Base-by-base conservation (phyloP, 495 filamentous ascomycete genomes). In the Aspergillus olivimuriae region DNA sequence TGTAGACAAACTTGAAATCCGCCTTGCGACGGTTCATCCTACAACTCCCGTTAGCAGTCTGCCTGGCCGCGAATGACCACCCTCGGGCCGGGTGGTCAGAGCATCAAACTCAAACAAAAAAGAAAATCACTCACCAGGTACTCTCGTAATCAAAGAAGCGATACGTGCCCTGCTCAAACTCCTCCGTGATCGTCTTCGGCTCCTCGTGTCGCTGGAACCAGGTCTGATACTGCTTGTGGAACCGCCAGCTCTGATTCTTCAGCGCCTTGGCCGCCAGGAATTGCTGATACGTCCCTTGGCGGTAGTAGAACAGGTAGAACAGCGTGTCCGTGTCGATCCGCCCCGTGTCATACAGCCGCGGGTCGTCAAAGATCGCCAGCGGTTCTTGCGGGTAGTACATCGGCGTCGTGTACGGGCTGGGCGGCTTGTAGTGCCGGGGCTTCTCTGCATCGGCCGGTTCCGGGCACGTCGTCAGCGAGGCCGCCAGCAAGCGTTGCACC, bases 21-120 rank as follows among this genome's bases (percentile, higher is more conserved):
- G 86, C 89, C 75, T 98, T 98, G 56, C 92, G 74, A 48, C 92
- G 86, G 65, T 97, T 98, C 92, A 98, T 98, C 92, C 92, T 98
- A 59, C 52, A 32, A 18, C 33, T 48, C 38, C 30, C 14, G 16
- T 54, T 39, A 50, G 12, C 6, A 9, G 18, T 38, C 20, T 20
- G 35, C 35, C 19, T 38, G 15, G 8, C 6, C n/a, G n/a, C n/a
- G n/a, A n/a, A n/a, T n/a, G n/a, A n/a, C n/a, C n/a, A n/a, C n/a
- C n/a, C n/a, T n/a, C n/a, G n/a, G n/a, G n/a, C n/a, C n/a, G n/a
- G 24, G 24, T 28, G 24, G 24, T 11, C 24, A 28, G 24, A 28
- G 5, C 21, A 18, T 42, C 22, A 32, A 40, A 33, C 32, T 31
- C 19, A 39, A 40, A 37, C 34, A 32, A 35, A 40, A 39, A 48